Evolutionary conservation across 1,139 yeast genomes (phyloP).

Genomic region (Yamadazyma trypodendri): DNA sequence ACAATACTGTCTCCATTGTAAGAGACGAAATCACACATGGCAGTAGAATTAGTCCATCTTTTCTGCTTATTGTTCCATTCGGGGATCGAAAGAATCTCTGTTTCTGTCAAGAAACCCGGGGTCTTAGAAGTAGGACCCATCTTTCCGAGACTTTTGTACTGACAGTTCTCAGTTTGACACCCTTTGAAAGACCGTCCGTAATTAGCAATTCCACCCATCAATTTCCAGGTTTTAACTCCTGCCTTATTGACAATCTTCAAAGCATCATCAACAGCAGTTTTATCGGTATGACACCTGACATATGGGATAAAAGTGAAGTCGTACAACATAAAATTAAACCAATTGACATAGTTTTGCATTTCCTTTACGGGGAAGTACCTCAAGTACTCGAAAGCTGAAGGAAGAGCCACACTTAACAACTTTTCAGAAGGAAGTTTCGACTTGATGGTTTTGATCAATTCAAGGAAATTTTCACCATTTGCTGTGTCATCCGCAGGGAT

Average conservation of each 20-base stretch:
- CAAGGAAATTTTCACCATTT: constrained; percentile 15
- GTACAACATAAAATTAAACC: constrained; percentile 18
- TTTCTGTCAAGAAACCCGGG: constrained; percentile 16
- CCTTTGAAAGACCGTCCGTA: constrained; percentile 16
- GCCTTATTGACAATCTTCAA: constrained; percentile 18
- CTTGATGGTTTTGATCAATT: constrained; percentile 14
- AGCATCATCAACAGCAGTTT: constrained; percentile 8
- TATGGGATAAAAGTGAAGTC: constrained; percentile 12
- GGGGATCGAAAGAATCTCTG: constrained; percentile 13
- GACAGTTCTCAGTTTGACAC: constrained; percentile 8
- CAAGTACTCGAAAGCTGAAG: constrained; percentile 14
- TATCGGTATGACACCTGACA: constrained; percentile 17
- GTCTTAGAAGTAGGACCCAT: constrained; percentile 7
- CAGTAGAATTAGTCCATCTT: constrained; percentile 15
- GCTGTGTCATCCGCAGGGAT: constrained; percentile 14
- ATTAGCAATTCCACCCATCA: constrained; percentile 21
- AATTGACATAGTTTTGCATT: constrained; percentile 16
- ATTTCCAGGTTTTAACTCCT: constrained; percentile 18
- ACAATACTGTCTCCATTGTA: constrained; percentile 16
- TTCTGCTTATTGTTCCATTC: constrained; percentile 7
- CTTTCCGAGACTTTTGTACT: constrained; percentile 6
- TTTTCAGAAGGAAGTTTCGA: constrained; percentile 11
- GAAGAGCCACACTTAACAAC: constrained; percentile 19
- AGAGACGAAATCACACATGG: constrained; percentile 18
- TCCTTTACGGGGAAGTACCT: constrained; percentile 15